These are phyloP conservation scores for Mycena galopus DNA, from an alignment of 768 basidiomycete species.

Conservation along the genomic window DNA sequence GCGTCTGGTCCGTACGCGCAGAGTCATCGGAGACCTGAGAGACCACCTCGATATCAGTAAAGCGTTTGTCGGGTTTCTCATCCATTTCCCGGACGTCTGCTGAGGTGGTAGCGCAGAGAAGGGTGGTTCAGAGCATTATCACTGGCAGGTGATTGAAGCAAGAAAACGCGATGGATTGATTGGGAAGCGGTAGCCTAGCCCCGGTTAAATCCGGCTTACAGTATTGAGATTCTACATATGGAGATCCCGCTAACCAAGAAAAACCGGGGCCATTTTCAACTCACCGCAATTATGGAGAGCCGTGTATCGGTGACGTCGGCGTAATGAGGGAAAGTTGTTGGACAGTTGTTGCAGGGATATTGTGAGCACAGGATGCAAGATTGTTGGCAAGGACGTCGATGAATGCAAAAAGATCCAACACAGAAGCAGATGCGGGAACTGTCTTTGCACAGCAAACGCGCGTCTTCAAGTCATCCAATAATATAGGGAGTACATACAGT, in stretches of 20 bases:
- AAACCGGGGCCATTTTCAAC: too few species aligned
- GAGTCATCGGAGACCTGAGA: constrained; percentile 24
- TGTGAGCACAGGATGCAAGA: constrained; percentile 3
- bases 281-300: too few species aligned
- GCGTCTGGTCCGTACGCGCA: constrained; percentile 49
- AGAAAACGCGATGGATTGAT: constrained; percentile 2
- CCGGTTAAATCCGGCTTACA: too few species aligned
- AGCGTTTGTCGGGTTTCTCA: constrained; percentile 16
- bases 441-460: neutral
- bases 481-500: too few species aligned
- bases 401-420: neutral
- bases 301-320: too few species aligned
- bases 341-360: too few species aligned
- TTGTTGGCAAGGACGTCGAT: neutral
- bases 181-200: neutral
- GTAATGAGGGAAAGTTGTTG: too few species aligned
- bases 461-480: too few species aligned
- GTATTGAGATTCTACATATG: too few species aligned
- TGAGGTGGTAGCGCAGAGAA: constrained; percentile 6
- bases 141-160: neutral
- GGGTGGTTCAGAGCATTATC: neutral
- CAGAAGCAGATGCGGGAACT: neutral
- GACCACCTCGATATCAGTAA: constrained; percentile 26
- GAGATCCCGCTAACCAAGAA: too few species aligned
- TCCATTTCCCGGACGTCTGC: constrained; percentile 1